phyloP scores from a whole-genome alignment of 768 basidiomycete genomes.

The Pleurotus sapidus region DNA sequence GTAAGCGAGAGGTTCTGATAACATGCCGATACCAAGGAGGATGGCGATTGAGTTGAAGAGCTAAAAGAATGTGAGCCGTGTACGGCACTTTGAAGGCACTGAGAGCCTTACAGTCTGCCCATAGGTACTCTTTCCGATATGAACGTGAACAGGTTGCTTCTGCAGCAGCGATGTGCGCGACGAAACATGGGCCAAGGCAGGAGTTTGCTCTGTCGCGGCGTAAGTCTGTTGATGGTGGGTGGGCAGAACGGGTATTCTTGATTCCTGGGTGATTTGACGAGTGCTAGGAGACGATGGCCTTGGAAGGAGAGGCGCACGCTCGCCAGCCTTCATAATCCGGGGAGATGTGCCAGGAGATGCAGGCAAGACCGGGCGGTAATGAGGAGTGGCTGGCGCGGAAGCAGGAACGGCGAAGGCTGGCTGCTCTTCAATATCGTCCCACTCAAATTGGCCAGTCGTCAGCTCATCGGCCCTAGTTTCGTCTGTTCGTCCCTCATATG shows the following conservation, averaged over 20 bases:
- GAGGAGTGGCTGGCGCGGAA: neutral
- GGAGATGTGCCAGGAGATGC: neutral
- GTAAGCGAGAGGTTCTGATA: constrained; percentile 89
- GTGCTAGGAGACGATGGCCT: neutral
- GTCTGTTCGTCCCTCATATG: constrained; percentile 9
- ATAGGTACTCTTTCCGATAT: constrained; percentile 62
- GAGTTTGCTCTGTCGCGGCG: neutral
- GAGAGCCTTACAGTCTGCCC: constrained; percentile 59
- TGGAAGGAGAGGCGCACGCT: neutral
- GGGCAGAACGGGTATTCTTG: constrained; percentile 3
- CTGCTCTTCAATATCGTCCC: constrained; percentile 18
- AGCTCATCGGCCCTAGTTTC: constrained; percentile 8
- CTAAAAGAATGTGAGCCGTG: constrained; percentile 31
- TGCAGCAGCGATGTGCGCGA: constrained; percentile 17
- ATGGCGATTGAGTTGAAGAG: constrained; percentile 90
- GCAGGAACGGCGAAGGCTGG: neutral
- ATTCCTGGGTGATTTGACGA: neutral
- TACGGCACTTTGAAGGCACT: neutral
- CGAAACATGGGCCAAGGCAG: neutral
- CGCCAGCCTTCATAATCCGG: neutral
- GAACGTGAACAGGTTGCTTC: constrained; percentile 9
- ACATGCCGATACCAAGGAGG: constrained; percentile 83
- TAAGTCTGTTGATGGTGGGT: constrained; percentile 11
- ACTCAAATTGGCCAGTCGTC: constrained; percentile 17
- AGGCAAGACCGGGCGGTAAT: neutral